Conservation (phyloP, 2,329 filamentous ascomycete species). For the Chlorencoelia australis region DNA sequence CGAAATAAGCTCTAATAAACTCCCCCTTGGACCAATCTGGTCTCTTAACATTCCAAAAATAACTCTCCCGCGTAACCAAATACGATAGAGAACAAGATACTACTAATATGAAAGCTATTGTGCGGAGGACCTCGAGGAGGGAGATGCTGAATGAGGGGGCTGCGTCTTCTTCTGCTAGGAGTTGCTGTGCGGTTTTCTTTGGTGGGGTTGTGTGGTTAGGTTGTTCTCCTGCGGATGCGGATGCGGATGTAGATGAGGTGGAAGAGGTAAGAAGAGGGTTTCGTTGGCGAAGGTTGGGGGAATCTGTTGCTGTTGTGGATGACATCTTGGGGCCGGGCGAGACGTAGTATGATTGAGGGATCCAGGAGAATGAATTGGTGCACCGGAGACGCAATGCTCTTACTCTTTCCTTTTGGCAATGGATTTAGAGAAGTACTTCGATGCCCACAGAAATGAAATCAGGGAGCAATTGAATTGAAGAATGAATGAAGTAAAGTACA, state of each 20-base stretch:
- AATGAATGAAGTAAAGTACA: too few relatives aligned
- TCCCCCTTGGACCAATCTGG: constrained; percentile 19
- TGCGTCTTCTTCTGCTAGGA: constrained; percentile 21
- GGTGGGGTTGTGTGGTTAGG: too few relatives aligned
- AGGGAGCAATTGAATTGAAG: too few relatives aligned
- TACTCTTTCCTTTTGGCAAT: too few relatives aligned
- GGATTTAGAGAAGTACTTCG: too few relatives aligned
- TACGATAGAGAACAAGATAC: constrained; percentile 20
- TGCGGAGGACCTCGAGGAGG: constrained; percentile 20
- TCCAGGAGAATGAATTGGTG: too few relatives aligned
- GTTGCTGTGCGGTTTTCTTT: constrained; percentile 1
- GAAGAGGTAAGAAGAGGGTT: constrained; percentile 1
- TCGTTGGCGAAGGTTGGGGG: background rate
- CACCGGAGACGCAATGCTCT: too few relatives aligned
- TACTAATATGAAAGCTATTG: constrained; percentile 21
- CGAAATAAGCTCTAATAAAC: constrained; percentile 18
- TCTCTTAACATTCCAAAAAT: constrained; percentile 20
- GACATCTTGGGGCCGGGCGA: too few relatives aligned
- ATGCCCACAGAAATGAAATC: too few relatives aligned
- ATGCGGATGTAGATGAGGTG: background rate
- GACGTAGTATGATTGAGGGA: too few relatives aligned
- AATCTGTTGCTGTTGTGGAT: background rate
- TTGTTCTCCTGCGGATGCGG: background rate
- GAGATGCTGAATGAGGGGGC: constrained; percentile 15
- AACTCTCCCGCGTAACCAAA: constrained; percentile 25